Conservation (phyloP, 768 basidiomycete species). For the Lactifluus pinguis region DNA sequence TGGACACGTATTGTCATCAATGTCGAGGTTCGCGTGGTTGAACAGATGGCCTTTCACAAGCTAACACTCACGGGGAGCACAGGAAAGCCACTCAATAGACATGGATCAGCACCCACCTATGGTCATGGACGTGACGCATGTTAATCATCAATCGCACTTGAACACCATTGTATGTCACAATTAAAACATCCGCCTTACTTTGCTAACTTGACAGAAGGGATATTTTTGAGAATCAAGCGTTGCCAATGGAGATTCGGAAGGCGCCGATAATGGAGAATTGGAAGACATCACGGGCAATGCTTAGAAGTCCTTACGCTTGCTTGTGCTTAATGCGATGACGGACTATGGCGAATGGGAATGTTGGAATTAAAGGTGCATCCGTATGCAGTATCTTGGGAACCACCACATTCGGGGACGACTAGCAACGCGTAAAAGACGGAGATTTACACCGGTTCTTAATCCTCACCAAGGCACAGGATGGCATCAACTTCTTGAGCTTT, state of each 20-base stretch:
- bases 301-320: background rate
- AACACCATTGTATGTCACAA: conserved; percentile 41
- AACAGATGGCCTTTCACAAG: background rate
- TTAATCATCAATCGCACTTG: conserved; percentile 51
- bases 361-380: background rate
- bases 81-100: conserved; percentile 21
- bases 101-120: conserved; percentile 28
- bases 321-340: background rate
- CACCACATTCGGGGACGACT: background rate
- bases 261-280: no score
- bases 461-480: background rate
- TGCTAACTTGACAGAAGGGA: conserved; percentile 51
- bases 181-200: background rate
- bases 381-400: no score
- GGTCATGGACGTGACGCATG: conserved; percentile 38
- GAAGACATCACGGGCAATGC: background rate
- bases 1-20: conserved; percentile 53
- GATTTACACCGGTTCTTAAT: background rate
- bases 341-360: background rate
- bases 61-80: conserved; percentile 23
- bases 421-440: background rate
- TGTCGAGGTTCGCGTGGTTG: conserved; percentile 31
- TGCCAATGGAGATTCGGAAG: background rate
- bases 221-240: conserved; percentile 55
- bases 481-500: conserved; percentile 61